Base-by-base conservation (phyloP, 345 rosid species). In the Erodium maritimum region DNA sequence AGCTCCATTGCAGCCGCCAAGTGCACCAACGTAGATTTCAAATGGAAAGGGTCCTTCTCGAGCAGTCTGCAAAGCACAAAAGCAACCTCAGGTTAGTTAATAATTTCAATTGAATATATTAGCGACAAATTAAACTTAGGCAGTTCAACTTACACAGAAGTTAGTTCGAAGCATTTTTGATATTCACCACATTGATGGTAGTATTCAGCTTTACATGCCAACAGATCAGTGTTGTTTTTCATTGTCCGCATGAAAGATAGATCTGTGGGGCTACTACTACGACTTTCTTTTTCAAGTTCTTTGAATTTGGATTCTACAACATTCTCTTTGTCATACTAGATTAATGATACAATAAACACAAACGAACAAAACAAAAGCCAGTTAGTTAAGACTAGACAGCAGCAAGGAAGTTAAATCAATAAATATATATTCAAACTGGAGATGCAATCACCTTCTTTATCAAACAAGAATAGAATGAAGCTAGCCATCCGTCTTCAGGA, bases 161-260 rank as follows among this genome's bases (percentile, higher is more conserved):
- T 89, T 63, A 93, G 74, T 59, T 85, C 97, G 59, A 89, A 93
- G 69, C 99, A 90, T 73, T 90, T 90, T 65, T 93, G 81, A 72
- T 85, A 85, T 82, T 93, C 91, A 66, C 99, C 96, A 70, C 86
- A 80, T 63, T 93, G 97, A 79, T 87, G 91, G 70, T 87, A 87
- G 80, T 87, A 93, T 73, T 90, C 97, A 67, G 97, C 99, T 83
- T 93, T 87, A 73, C 99, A 85, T 55, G 91, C 82, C 79, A 89
- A 74, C 61, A 89, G 84, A 82, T 89, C 99, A 62, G 84, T 77
- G 68, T 87, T 84, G 61, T 78, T 81, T 74, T 77, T 84, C 73
- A 87, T 70, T 23, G 82, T 75, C 67, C 69, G 72, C 64, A 69
- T 60, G 64, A 82, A 78, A 61, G 84, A 81, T 55, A 74, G 69